Conservation (phyloP, 306 rosid genomes). For the Cyamopsis tetragonoloba region DNA sequence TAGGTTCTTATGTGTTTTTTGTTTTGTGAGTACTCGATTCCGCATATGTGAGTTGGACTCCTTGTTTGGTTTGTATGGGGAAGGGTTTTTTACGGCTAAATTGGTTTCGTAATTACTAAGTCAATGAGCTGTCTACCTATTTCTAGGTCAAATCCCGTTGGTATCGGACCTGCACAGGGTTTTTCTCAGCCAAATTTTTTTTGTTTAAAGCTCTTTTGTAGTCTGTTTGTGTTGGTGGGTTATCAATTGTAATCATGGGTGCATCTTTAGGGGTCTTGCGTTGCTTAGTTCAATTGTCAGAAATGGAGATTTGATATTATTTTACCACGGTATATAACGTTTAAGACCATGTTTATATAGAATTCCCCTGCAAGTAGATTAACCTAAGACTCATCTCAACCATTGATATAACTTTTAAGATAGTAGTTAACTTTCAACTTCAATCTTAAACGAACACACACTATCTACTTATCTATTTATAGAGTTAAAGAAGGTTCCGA, state of each 20-base stretch:
- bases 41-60: background rate
- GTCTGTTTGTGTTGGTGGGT: background rate
- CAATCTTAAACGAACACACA: too few species aligned
- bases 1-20: background rate
- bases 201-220: background rate
- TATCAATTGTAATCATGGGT: background rate
- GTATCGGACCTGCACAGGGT: background rate
- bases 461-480: too few species aligned
- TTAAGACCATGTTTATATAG: too few species aligned
- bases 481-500: background rate
- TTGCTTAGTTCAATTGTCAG: background rate
- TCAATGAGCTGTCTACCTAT: conserved; percentile 6
- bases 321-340: too few species aligned
- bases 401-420: too few species aligned
- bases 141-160: conserved; percentile 22
- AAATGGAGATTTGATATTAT: background rate
- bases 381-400: too few species aligned
- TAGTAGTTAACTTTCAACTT: too few species aligned
- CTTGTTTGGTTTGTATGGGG: background rate
- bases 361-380: too few species aligned
- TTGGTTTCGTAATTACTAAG: conserved; percentile 29
- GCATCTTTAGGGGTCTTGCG: background rate
- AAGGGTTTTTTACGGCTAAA: background rate
- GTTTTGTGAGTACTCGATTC: background rate
- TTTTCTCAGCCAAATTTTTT: background rate